Evolutionary conservation across 2,329 filamentous ascomycete genomes (phyloP), one percentile per base, ranked within the genome.

Genomic region (Venturia carpophila): DNA sequence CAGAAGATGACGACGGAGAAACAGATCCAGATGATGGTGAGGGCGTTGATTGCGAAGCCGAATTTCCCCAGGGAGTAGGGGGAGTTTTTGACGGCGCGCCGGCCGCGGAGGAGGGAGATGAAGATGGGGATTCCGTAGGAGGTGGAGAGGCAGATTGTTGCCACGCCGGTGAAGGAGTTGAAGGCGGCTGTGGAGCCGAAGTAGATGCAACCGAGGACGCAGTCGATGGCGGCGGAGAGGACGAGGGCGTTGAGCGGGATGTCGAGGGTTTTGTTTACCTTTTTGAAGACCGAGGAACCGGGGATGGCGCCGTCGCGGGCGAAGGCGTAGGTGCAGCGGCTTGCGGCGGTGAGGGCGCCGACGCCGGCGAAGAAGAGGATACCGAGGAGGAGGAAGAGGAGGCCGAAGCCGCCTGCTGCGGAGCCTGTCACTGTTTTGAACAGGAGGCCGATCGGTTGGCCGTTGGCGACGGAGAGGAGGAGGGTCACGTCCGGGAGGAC

Each of bases 351-450:
- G 24, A 92, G 77, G 1, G 89, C 86, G 7, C 88, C 89, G 42
- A 88, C 85, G 24, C 89, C 89, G 0, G 89, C 88, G 71, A 92
- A 91, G 73, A 92, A 81, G 66, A 89, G 80, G 70, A 93, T 91
- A 1, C 89, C 88, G 30, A 92, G 80, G 69, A 93, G 85, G 2
- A 92, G 78, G 74, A 92, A 89, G 17, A 92, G 80, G 6, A 92
- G 79, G 0, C 87, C 88, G 68, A 93, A 91, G 0, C 89, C 90
- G 30, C 88, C 90, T 5, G 79, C 85, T 1, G 87, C 81, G 24
- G 87, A 89, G 1, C 89, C 89, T 0, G 89, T 92, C 11, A 86
- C 89, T 0, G 79, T 86, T 76, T 90, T 90, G 81, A 92, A 92
- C 41, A 92, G 78, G 4, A 87, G 79, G 10, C 87, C 88, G 67